These are phyloP conservation scores for Syncephalastrum monosporum DNA, from an alignment of 371 early-diverging fungal species.

Conservation along the genomic window DNA sequence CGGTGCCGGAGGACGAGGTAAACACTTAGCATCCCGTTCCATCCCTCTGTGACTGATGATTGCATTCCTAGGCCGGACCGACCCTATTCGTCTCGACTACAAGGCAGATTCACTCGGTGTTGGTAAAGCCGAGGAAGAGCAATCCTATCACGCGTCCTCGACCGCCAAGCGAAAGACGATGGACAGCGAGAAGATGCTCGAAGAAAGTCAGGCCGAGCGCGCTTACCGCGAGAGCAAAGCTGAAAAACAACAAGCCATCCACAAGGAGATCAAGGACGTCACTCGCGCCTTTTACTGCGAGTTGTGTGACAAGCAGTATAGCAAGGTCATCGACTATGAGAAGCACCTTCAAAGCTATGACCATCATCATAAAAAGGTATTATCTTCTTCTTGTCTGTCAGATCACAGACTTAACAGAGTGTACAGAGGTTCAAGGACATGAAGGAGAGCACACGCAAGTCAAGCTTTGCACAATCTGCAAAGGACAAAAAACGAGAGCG, in stretches of 20 bases:
- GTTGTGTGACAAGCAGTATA: constrained; percentile 80
- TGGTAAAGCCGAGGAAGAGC: constrained; percentile 61
- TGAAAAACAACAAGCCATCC: constrained; percentile 43
- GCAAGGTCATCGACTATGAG: constrained; percentile 72
- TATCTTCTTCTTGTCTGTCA: neutral
- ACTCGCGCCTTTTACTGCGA: constrained; percentile 76
- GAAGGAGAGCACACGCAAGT: constrained; percentile 58
- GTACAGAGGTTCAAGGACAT: constrained; percentile 75
- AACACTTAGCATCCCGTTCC: neutral
- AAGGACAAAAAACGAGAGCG: constrained; percentile 58
- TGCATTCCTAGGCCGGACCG: constrained; percentile 52
- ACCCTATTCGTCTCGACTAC: constrained; percentile 62
- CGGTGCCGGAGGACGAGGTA: constrained; percentile 21
- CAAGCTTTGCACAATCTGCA: constrained; percentile 31
- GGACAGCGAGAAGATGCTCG: constrained; percentile 60
- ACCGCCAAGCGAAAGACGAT: constrained; percentile 65
- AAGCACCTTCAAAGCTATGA: constrained; percentile 77
- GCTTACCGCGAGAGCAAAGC: constrained; percentile 45
- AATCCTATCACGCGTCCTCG: constrained; percentile 45
- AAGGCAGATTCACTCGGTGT: constrained; percentile 67
- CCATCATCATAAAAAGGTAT: constrained; percentile 74
- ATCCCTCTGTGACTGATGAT: neutral
- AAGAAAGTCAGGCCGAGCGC: constrained; percentile 61
- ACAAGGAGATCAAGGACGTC: constrained; percentile 62
- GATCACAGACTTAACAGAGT: neutral